Evolutionary conservation across 805 yeast genomes (phyloP).

Genomic region (Dipodascopsis uninucleata): DNA sequence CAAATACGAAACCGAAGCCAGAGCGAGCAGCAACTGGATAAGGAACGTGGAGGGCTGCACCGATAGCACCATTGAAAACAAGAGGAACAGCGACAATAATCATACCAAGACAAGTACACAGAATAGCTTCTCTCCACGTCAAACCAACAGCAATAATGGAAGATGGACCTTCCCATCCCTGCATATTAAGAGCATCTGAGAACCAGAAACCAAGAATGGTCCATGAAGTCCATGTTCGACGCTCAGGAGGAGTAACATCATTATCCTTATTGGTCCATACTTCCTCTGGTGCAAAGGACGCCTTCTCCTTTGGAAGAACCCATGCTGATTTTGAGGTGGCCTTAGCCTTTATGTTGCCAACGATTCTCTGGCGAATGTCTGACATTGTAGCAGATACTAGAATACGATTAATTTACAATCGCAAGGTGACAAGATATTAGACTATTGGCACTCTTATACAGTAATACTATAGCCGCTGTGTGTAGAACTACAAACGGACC

Average conservation of each 20-base stretch:
- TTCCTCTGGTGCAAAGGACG: conserved; percentile 29
- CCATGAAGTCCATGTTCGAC: conserved; percentile 27
- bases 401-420: no score
- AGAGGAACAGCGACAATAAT: conserved; percentile 65
- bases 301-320: conserved; percentile 28
- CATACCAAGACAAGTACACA: conserved; percentile 18
- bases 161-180: conserved; percentile 27
- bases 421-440: no score
- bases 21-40: conserved; percentile 81
- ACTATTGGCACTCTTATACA: no score
- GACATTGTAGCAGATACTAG: no score
- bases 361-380: no score
- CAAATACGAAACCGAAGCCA: conserved; percentile 56
- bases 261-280: conserved; percentile 30
- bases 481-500: no score
- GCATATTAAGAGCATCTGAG: conserved; percentile 26
- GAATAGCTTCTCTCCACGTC: conserved; percentile 28
- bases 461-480: no score
- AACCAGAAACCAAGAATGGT: conserved; percentile 29
- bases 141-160: conserved; percentile 26
- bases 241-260: conserved; percentile 24
- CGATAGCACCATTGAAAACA: conserved; percentile 69
- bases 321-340: conserved; percentile 27
- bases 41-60: conserved; percentile 74
- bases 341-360: conserved; percentile 16